These are phyloP conservation scores for Nannochloropsis oceanica DNA, from an alignment of 108 stramenopile genomes.

Conservation along the genomic window DNA sequence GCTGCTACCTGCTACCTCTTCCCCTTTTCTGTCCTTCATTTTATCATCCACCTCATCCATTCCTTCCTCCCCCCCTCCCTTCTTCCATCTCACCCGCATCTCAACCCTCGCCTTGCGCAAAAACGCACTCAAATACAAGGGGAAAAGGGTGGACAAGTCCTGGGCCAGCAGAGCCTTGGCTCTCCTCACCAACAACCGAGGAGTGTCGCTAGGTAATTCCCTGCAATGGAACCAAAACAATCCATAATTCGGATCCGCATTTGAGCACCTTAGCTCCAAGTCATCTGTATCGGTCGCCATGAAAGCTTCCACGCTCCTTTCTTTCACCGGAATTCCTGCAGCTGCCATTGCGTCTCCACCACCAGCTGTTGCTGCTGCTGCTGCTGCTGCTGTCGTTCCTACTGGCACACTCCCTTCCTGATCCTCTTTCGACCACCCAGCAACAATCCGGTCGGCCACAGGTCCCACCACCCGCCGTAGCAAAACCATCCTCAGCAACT, in stretches of 20 bases:
- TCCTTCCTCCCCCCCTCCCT: background rate
- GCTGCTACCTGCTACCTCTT: no score
- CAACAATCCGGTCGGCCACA: background rate
- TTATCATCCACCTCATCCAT: background rate
- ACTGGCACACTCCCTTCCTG: background rate
- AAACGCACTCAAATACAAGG: background rate
- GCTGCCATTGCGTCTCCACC: no score
- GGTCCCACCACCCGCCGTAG: constrained; percentile 5
- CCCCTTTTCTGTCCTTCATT: no score
- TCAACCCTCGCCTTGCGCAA: background rate
- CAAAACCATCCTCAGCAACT: constrained; percentile 52
- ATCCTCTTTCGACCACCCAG: background rate
- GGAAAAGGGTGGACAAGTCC: background rate
- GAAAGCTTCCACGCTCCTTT: constrained; percentile 2
- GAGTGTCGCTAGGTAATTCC: constrained; percentile 57
- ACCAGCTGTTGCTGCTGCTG: background rate
- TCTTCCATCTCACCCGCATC: background rate
- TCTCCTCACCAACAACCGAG: constrained; percentile 9
- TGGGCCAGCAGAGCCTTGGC: background rate
- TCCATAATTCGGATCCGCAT: constrained; percentile 96
- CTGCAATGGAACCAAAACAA: constrained; percentile 81
- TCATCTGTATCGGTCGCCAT: constrained; percentile 37
- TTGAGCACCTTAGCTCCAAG: constrained; percentile 50
- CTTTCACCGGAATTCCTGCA: constrained; percentile 7
- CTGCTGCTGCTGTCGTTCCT: constrained; percentile 8